Evolutionary conservation across 306 rosid species (phyloP), one percentile per base, ranked within the genome.

Genomic region (Amphicarpaea edgeworthii): DNA sequence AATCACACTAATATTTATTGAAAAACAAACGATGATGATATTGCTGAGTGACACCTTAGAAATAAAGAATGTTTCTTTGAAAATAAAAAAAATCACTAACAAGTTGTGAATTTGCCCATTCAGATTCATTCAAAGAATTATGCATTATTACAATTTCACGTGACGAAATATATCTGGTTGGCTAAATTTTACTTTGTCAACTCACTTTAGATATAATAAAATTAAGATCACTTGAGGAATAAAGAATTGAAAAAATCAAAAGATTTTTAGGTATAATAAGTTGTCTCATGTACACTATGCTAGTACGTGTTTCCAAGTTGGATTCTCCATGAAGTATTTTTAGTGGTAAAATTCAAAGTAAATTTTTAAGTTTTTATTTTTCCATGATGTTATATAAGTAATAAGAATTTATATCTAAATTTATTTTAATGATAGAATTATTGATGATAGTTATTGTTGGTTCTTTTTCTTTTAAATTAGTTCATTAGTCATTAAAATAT

Each of bases 111-210:
- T 26, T 24, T 17, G 41, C 40, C 81, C n/a, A n/a, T n/a, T n/a
- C n/a, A n/a, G n/a, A n/a, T n/a, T n/a, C 30, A 30, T 40, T 54
- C 46, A 45, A 28, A 47, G 49, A 46, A 12, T 19, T 3, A 58
- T 6, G 40, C 19, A n/a, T n/a, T n/a, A 50, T 34, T 17, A 37
- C 42, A 50, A 34, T 59, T 9, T 49, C 70, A 12, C 37, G 9
- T 23, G 17, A 68, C 17, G 12, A 32, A 40, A 59, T 54, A n/a
- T 26, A 16, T 16, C 45, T 6, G 30, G 54, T 40, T 62, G 37
- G 46, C 24, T 60, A 73, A 8, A 34, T 28, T 28, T 24, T 20
- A 71, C 34, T 53, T 42, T 42, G 68, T 75, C 47, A 75, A 75
- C 40, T 62, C 19, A 30, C 63, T 26, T 17, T 40, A 40, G 19